Evolutionary conservation across 805 yeast species (phyloP), one percentile per base, ranked within the genome.

Genomic region (Torulaspora indica): DNA sequence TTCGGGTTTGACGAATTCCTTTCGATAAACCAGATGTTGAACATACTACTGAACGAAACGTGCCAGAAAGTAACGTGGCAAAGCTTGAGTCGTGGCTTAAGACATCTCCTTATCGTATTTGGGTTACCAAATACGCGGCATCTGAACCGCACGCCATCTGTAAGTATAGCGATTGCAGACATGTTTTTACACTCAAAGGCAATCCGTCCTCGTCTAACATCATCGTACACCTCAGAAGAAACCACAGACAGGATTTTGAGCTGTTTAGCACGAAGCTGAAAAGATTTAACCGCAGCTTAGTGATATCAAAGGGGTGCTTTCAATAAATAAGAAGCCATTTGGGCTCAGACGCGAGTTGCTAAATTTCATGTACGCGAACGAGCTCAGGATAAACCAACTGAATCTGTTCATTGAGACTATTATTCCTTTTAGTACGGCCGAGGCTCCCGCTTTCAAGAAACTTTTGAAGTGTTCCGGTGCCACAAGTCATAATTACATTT

Each of bases 41-140:
- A 18, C 15, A 43, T 24, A 25, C 27, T 25, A 12, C 41, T 31
- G 45, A 37, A 9, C 42, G 38, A 35, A 43, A 30, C 32, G 14
- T 30, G 9, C 18, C 20, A 2, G 9, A 6, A 4, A n/a, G 17
- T 9, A 43, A 34, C n/a, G 34, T 40, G 9, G 41, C 30, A 28
- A 47, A 40, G 34, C 47, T 49, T 32, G 44, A 43, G 18, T 39
- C 34, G 13, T 46, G 48, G 53, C 51, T 49, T 27, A 42, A n/a
- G n/a, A 38, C 38, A 14, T 46, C 53, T 13, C 53, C 51, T 31
- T 49, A 43, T 22, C 48, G 48, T 5, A 41, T 49, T 17, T 49
- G 53, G 51, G 48, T 49, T 24, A 49, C 48, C 35, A 49, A 46
- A 35, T 37, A n/a, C n/a, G n/a, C n/a, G n/a, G n/a, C n/a, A n/a